Evolutionary conservation across 139 green algal species (phyloP).

Genomic region (Chlamydomonas asymmetrica): DNA sequence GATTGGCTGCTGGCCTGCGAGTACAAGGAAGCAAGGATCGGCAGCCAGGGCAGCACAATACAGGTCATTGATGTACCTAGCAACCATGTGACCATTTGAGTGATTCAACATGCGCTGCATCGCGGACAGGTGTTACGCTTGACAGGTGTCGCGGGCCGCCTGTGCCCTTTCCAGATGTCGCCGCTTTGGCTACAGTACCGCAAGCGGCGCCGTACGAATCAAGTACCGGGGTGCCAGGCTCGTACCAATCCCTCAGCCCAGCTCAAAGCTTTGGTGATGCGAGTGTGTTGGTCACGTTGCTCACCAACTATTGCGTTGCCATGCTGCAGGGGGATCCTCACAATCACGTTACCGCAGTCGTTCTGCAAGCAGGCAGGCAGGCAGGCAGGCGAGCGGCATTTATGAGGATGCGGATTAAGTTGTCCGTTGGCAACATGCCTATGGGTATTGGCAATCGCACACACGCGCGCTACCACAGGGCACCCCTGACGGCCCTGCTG

Average conservation of each 20-base stretch:
- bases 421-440: no score
- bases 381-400: no score
- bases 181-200: neutral
- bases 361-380: conserved; percentile 26
- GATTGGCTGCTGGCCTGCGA: conserved; percentile 42
- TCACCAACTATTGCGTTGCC: conserved; percentile 30
- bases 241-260: neutral
- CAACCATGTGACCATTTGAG: neutral
- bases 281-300: no score
- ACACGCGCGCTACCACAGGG: no score
- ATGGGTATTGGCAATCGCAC: no score
- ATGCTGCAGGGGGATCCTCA: conserved; percentile 20
- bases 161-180: neutral
- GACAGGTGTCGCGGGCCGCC: neutral
- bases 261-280: no score
- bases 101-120: neutral
- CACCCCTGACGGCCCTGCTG: neutral
- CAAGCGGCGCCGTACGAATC: neutral
- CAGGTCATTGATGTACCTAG: neutral
- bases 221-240: neutral
- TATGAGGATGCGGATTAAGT: no score
- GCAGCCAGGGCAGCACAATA: neutral
- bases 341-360: conserved; percentile 9
- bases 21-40: no score
- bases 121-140: neutral